Evolutionary conservation across 2,329 filamentous ascomycete genomes (phyloP).

Genomic region (Pseudocercospora pini-densiflorae): DNA sequence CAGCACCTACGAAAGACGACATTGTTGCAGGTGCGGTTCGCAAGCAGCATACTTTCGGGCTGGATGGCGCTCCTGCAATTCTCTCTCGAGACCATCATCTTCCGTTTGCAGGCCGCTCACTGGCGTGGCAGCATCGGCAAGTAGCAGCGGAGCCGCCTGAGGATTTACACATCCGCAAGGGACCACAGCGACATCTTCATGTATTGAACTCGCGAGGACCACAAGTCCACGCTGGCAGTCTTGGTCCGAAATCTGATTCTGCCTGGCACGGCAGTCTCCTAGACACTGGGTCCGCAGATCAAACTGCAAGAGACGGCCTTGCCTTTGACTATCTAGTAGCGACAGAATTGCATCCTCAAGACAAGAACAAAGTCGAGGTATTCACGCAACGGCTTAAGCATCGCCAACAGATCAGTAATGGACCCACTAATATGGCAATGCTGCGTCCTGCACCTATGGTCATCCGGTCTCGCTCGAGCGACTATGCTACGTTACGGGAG

Average conservation of each 20-base stretch:
- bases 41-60: not conserved
- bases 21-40: not conserved
- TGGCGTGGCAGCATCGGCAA: not conserved
- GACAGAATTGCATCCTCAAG: not conserved
- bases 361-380: not conserved
- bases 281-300: not conserved
- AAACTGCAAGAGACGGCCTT: not conserved
- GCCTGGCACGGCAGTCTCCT: not conserved
- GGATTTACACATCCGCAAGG: not conserved
- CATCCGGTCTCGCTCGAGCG: not conserved
- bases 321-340: not conserved
- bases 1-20: not conserved
- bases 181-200: not conserved
- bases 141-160: not conserved
- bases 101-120: not conserved
- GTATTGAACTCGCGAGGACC: not conserved
- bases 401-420: not conserved
- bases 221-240: not conserved
- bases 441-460: not conserved
- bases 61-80: not conserved
- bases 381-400: not conserved
- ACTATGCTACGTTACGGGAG: not conserved
- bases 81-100: not conserved
- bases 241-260: not conserved
- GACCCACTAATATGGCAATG: not conserved